Conservation (phyloP, 306 rosid species). For the Rosa multiflora region DNA sequence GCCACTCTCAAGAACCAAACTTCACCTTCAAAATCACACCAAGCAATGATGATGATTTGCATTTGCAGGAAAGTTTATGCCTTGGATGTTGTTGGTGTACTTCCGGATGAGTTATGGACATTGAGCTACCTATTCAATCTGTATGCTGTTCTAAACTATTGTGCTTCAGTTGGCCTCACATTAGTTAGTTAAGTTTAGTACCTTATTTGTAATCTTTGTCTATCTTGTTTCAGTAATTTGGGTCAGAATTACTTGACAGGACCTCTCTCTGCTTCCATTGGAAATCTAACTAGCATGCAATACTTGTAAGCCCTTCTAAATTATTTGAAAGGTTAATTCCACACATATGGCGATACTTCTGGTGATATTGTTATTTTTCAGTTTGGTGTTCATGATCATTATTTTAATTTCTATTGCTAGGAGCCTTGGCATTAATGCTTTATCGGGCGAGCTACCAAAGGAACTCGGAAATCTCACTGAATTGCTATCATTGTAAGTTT, state of each 20-base stretch:
- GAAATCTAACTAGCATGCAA: slow-evolving; percentile 61
- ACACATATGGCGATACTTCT: not conserved
- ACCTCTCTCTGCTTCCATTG: slow-evolving; percentile 58
- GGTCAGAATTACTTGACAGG: slow-evolving; percentile 67
- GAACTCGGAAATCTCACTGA: slow-evolving; percentile 61
- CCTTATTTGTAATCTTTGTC: not conserved
- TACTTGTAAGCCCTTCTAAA: slow-evolving; percentile 50
- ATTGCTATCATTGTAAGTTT: slow-evolving; percentile 47
- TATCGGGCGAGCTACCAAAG: slow-evolving; percentile 76
- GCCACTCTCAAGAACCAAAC: not conserved
- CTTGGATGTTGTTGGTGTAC: slow-evolving; percentile 39
- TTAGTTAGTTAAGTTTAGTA: not conserved
- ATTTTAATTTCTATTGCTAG: slow-evolving; percentile 28
- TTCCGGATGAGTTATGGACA: slow-evolving; percentile 78
- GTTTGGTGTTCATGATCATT: slow-evolving; percentile 3
- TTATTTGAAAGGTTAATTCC: not conserved
- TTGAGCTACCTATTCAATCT: slow-evolving; percentile 55
- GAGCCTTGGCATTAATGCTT: slow-evolving; percentile 55
- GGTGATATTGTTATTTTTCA: not conserved
- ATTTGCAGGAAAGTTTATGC: slow-evolving; percentile 60
- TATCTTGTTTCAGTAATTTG: slow-evolving; percentile 46
- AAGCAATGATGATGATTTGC: too few relatives aligned
- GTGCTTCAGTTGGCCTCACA: not conserved
- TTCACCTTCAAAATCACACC: not conserved
- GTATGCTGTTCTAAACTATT: slow-evolving; percentile 40